phyloP scores from a whole-genome alignment of 2,329 filamentous ascomycete species.

The Alternaria longipes region DNA sequence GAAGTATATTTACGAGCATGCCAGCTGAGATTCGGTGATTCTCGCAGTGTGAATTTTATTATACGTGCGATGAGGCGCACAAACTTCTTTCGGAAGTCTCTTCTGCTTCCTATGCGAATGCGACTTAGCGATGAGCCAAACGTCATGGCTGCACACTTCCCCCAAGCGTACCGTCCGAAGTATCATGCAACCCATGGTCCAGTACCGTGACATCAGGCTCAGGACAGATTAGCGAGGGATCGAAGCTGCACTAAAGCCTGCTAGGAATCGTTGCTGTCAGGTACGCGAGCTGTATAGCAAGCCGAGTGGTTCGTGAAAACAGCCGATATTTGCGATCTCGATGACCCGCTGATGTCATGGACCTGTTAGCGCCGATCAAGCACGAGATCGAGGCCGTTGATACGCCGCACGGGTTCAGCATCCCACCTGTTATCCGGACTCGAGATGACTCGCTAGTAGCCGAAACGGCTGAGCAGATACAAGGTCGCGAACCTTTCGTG shows the following conservation, averaged over 20 bases:
- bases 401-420: background rate
- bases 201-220: background rate
- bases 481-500: background rate
- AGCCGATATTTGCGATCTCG: slow-evolving; percentile 6
- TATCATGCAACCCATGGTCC: background rate
- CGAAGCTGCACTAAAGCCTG: background rate
- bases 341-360: slow-evolving; percentile 17
- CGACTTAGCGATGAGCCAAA: background rate
- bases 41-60: background rate
- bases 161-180: slow-evolving; percentile 8
- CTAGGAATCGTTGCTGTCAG: slow-evolving; percentile 11
- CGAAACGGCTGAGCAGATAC: background rate
- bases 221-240: background rate
- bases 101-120: background rate
- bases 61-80: background rate
- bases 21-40: background rate
- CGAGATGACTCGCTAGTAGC: background rate
- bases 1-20: background rate
- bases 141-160: slow-evolving; percentile 1
- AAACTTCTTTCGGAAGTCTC: background rate
- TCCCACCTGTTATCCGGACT: background rate
- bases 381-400: slow-evolving; percentile 6
- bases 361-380: slow-evolving; percentile 18
- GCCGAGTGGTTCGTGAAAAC: slow-evolving; percentile 10
- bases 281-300: slow-evolving; percentile 16